These are phyloP conservation scores for Odontarrhena argentea DNA, from an alignment of 345 rosid species.

Conservation along the genomic window DNA sequence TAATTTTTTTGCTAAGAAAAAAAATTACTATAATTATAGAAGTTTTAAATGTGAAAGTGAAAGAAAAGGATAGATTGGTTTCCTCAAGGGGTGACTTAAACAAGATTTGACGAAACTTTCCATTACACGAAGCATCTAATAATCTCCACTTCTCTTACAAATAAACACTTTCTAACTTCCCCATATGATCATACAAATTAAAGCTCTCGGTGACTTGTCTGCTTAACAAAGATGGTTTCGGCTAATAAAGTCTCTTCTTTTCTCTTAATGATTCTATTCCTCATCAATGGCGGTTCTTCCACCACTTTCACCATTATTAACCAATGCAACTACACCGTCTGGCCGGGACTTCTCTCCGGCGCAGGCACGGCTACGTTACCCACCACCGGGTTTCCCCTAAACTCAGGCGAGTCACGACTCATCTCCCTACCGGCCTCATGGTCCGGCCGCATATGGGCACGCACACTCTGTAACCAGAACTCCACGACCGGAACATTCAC, in stretches of 20 bases:
- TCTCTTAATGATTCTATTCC: background rate
- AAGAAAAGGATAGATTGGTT: background rate
- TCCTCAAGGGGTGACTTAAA: background rate
- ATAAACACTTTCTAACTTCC: background rate
- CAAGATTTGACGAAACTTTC: background rate
- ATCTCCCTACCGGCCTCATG: conserved; percentile 49
- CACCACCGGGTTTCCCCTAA: conserved; percentile 57
- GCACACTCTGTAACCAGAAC: conserved; percentile 54
- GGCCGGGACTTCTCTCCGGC: conserved; percentile 65
- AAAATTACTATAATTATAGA: no score
- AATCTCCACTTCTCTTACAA: background rate
- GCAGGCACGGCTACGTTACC: conserved; percentile 52
- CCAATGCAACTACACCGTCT: conserved; percentile 56
- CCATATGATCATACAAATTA: background rate
- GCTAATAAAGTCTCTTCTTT: conserved; percentile 19
- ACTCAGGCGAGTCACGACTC: conserved; percentile 42
- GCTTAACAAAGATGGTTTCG: background rate
- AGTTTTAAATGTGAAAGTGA: no score
- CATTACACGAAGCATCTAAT: conserved; percentile 8
- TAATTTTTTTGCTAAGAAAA: no score
- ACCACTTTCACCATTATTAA: conserved; percentile 52
- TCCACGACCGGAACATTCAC: conserved; percentile 48
- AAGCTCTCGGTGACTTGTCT: background rate
- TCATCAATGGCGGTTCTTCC: conserved; percentile 26
- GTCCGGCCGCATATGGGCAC: conserved; percentile 71